Base-by-base conservation (phyloP, 345 rosid species). In the Aquilaria malaccensis region DNA sequence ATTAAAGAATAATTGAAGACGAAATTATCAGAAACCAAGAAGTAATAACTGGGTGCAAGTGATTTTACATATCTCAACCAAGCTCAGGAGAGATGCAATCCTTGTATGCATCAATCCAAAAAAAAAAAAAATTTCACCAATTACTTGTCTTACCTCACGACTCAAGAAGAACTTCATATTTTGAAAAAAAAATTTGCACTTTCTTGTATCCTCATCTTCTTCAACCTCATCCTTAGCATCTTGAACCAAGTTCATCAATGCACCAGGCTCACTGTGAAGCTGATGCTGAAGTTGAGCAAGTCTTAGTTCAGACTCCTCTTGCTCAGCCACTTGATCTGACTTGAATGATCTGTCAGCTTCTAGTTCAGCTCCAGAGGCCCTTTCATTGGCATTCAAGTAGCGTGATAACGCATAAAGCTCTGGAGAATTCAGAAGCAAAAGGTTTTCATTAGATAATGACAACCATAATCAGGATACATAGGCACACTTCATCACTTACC, bases 281-380 rank as follows among this genome's bases (percentile, higher is more conserved):
- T 90, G 99, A 74, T 79, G 91, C 66, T 94, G 99, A 67, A 94
- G 89, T 74, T 94, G 99, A 37, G 99, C 90, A 61, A 94, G 96
- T 70, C 95, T 83, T 49, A 94, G 69, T 48, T 88, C 91, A 66
- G 99, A 88, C 71, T 90, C 96, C 37, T 77, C 79, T 52, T 55
- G 56, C 52, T 60, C 62, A 37, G 46, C 70, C 50, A 66, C 72
- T 69, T 70, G 80, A 67, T 74, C 81, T 58, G 79, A 55, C 54
- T 48, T 65, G 60, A 85, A 74, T 45, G 88, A 76, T 62, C 65
- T 60, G 37, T 74, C 76, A 62, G 58, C 80, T 61, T 63, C 68
- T 53, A 79, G 63, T 58, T 70, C 83, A 50, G 71, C 72, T 11
- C 52, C 13, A 51, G 81, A 50, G 31, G 78, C 67, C 69, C 74